These are phyloP conservation scores for Inonotus obliquus DNA, from an alignment of 1,284 basidiomycete genomes.

Conservation along the genomic window DNA sequence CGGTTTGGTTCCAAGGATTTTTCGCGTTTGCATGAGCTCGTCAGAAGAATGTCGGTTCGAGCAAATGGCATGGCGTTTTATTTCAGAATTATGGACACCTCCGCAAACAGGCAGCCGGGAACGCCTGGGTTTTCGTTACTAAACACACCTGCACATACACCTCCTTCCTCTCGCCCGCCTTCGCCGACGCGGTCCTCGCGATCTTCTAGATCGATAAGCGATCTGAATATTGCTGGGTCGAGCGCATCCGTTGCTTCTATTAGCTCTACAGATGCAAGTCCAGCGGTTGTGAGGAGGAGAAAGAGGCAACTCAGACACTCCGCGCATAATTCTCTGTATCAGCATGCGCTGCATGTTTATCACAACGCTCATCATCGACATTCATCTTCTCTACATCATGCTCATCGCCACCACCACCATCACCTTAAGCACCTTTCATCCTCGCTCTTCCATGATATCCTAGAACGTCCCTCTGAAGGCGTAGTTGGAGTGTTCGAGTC, in stretches of 20 bases:
- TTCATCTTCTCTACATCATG: background rate
- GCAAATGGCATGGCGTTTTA: constrained; percentile 65
- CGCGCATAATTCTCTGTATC: background rate
- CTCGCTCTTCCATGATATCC: constrained; percentile 11
- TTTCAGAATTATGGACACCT: constrained; percentile 56
- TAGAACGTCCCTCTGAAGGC: constrained; percentile 34
- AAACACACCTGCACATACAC: constrained; percentile 21
- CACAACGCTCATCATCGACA: background rate
- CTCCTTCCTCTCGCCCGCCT: constrained; percentile 17
- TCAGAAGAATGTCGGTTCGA: constrained; percentile 47
- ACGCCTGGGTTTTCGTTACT: constrained; percentile 25
- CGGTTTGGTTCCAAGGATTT: constrained; percentile 63
- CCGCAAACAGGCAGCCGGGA: constrained; percentile 26
- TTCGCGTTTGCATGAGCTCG: constrained; percentile 44
- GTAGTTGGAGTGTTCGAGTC: constrained; percentile 82
- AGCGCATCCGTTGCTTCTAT: background rate
- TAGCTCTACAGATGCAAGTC: background rate
- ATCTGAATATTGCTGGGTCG: background rate
- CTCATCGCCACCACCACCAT: constrained; percentile 5
- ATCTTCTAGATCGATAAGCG: background rate
- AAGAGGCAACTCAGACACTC: background rate
- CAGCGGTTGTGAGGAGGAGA: background rate
- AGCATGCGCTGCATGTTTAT: background rate
- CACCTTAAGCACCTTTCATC: background rate
- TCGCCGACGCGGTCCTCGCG: constrained; percentile 20